Evolutionary conservation across 768 basidiomycete genomes (phyloP), one percentile per base, ranked within the genome.

Genomic region (Mycena polygramma): DNA sequence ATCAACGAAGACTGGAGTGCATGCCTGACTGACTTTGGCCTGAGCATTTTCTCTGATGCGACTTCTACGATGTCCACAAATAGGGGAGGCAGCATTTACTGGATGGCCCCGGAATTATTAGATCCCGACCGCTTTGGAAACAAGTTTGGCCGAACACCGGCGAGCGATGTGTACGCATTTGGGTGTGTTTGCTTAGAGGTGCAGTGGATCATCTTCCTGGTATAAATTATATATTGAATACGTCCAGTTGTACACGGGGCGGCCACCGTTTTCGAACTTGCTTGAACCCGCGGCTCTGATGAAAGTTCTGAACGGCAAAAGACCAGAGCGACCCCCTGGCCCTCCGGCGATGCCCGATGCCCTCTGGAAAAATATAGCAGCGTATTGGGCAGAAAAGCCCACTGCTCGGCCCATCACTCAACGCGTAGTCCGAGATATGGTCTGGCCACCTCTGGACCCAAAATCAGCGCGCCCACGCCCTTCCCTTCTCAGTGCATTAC

Each of bases 71-170:
- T 70, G 75, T 74, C 74, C 2, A 75, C 79, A 11, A 76, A 73
- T 41, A 71, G 75, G 17, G 77, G 70, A 22, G 81, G 81, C 35
- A 75, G 75, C 15, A 63, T 76, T 15, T 58, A 79, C n/a, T 82
- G 81, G 79, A 81, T 80, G 80, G 80, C 81, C 2, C 81, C 81
- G 1, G 81, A 82, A 67, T 73, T 82, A 10, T 72, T 79, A 20
- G 66, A 78, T 62, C 80, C 80, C 1, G 78, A 77, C 36, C 65
- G 70, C 14, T 79, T 80, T 61, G 77, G 71, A 59, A 58, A 70
- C n/a, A 64, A 67, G 30, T 77, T 77, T 48, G 26, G 62, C 10
- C 68, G 79, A 57, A 80, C 81, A 7, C 69, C 73, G 24, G 73
- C 73, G 2, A 80, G 74, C 45, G 80, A 82, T 63, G 76, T 80